Conservation (phyloP, 768 basidiomycete species). For the Clitopilus hobsonii region DNA sequence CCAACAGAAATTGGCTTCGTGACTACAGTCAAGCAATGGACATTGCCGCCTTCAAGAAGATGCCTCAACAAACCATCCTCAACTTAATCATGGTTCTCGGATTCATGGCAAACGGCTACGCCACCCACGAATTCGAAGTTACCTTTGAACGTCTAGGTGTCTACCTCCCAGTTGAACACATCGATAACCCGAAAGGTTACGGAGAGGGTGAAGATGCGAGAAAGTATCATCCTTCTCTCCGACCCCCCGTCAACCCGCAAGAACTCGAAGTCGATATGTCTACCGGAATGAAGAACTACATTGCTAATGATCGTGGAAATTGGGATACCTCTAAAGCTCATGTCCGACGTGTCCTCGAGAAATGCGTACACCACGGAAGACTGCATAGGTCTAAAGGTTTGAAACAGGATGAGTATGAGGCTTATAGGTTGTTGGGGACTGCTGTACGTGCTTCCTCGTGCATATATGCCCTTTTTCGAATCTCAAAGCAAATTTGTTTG, state of each 20-base stretch:
- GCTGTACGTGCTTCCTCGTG: constrained; percentile 43
- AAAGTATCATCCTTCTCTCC: constrained; percentile 67
- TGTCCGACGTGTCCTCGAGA: constrained; percentile 66
- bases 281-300: constrained; percentile 95
- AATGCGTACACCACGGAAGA: constrained; percentile 78
- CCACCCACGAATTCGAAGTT: constrained; percentile 82
- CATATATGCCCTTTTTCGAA: not conserved
- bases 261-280: constrained; percentile 83
- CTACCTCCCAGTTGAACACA: constrained; percentile 88
- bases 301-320: constrained; percentile 73
- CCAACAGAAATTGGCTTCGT: constrained; percentile 73
- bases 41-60: constrained; percentile 72
- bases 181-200: constrained; percentile 91
- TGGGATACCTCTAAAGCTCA: constrained; percentile 90
- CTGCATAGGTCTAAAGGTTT: constrained; percentile 49
- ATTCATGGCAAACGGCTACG: constrained; percentile 82
- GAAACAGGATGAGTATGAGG: constrained; percentile 72
- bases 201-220: constrained; percentile 81
- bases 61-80: constrained; percentile 77
- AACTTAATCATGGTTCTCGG: constrained; percentile 89
- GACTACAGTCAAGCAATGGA: constrained; percentile 89
- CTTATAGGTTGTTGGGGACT: constrained; percentile 71
- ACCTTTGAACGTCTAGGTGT: constrained; percentile 76
- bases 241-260: constrained; percentile 77
- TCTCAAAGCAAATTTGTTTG: not conserved